These are phyloP conservation scores for Gnomoniopsis sp. DNA, from an alignment of 2,329 filamentous ascomycete species.

Conservation along the genomic window DNA sequence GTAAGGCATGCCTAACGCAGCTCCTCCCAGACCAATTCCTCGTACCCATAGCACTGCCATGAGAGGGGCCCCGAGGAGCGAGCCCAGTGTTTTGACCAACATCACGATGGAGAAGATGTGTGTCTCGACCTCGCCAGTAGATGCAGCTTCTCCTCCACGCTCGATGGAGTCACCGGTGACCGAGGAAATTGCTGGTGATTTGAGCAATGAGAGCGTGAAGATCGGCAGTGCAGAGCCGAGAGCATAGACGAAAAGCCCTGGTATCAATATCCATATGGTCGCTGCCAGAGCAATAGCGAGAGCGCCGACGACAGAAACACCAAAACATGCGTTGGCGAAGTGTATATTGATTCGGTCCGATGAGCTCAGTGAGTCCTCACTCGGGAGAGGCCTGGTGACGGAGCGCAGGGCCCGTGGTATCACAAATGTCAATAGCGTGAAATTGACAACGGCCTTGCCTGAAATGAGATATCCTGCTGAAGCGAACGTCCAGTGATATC, in stretches of 20 bases:
- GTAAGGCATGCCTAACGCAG: conserved; percentile 36
- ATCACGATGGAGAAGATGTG: conserved; percentile 50
- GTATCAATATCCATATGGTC: conserved; percentile 37
- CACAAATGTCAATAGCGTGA: conserved; percentile 38
- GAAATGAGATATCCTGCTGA: conserved; percentile 46
- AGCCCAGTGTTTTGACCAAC: conserved; percentile 46
- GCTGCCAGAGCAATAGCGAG: conserved; percentile 38
- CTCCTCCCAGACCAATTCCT: conserved; percentile 37
- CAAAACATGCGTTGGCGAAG: conserved; percentile 34
- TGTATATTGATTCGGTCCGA: conserved; percentile 29
- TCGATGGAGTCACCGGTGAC: conserved; percentile 1
- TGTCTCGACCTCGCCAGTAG: conserved; percentile 28
- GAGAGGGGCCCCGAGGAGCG: conserved; percentile 42
- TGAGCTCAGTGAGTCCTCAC: conserved; percentile 19
- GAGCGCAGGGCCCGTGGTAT: conserved; percentile 35
- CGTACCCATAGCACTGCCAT: conserved; percentile 46
- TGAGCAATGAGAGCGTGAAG: conserved; percentile 46
- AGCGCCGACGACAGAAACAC: conserved; percentile 38
- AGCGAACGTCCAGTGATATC: conserved; percentile 44
- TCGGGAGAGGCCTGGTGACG: conserved; percentile 10
- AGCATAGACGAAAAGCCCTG: conserved; percentile 42
- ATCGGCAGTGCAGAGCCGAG: conserved; percentile 47
- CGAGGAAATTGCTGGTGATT: conserved; percentile 37
- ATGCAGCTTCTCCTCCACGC: conserved; percentile 9
- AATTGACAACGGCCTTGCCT: conserved; percentile 45